Evolutionary conservation across 805 yeast genomes (phyloP), one percentile per base, ranked within the genome.

Genomic region (Metschnikowia arizonensis): DNA sequence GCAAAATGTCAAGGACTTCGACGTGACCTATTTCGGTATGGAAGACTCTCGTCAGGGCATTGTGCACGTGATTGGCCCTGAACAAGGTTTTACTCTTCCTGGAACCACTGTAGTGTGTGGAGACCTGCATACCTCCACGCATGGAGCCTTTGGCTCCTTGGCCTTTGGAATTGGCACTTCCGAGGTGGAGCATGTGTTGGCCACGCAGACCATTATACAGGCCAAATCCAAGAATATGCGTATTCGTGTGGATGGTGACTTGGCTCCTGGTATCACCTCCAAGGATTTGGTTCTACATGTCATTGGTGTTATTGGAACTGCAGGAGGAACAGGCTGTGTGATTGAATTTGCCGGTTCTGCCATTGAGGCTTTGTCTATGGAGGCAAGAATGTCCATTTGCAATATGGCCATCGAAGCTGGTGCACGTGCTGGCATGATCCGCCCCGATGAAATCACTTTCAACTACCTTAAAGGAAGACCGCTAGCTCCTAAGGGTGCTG

Each of bases 141-240:
- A 93, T 63, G 99, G 99, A 59, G 99, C 99, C 35, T 93, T 93
- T 63, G 99, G 99, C 51, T 74, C 98, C 8, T 77, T 93, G 47
- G 99, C 99, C 10, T 93, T 93, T 60, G 99, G 99, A 72, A 93
- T 93, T 61, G 99, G 99, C 65, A 93, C 99, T 47, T 90, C 97
- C 11, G 99, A 93, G 72, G 99, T 93, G 45, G 99, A 93, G 74
- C 99, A 93, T 65, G 99, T 93, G 49, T 74, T 93, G 61, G 99
- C 99, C 42, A 93, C 99, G 3, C 99, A 93, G 73, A 90, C 98
- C 25, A 72, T 88, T 49, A 87, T 93, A 62, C 99, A 93, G 74
- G 79, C 91, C 53, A 91, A 88, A 72, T 88, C 97, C 31, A 91
- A 91, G 67, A 93, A 93, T 74, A 93, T 93, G 99, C 79, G 93